Conservation (phyloP, 805 yeast genomes). For the Myxozyma neotropica region DNA sequence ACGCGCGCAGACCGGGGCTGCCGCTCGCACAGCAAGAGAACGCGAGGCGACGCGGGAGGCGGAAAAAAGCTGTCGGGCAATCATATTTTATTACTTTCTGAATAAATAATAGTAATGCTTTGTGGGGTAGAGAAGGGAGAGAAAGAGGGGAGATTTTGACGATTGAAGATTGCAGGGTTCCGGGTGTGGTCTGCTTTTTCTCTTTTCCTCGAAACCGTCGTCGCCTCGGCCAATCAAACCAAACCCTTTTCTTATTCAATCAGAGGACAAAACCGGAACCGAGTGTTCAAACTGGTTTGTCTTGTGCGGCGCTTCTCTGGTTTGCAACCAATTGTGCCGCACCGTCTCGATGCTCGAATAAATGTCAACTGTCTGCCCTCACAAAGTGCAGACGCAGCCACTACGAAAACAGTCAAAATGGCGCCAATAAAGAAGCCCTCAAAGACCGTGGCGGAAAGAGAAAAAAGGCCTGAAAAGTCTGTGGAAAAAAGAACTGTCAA, state of each 20-base stretch:
- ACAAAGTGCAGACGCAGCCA: neutral
- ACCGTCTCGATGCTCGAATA: neutral
- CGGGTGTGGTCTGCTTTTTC: conserved; percentile 16
- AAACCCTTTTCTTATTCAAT: neutral
- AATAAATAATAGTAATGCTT: neutral
- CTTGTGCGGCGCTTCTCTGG: neutral
- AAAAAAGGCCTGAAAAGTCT: neutral
- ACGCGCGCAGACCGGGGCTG: conserved; percentile 13
- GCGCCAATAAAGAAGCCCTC: neutral
- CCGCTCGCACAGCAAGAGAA: conserved; percentile 9
- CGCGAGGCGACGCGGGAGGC: conserved; percentile 23
- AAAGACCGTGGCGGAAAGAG: neutral
- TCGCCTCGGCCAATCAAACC: conserved; percentile 14
- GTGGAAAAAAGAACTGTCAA: too few species aligned
- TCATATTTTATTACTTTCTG: neutral
- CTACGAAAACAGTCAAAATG: neutral
- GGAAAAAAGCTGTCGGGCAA: conserved; percentile 19
- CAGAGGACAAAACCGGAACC: neutral
- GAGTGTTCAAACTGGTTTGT: neutral
- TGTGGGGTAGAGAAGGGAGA: neutral
- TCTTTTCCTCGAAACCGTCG: neutral
- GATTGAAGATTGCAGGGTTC: neutral
- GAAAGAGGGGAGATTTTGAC: neutral
- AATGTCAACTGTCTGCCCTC: too few species aligned
- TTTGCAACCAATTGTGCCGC: conserved; percentile 1